Percentiles rank a stretch among this genome's conserved stretches.
These are phyloP conservation scores for Uncinocarpus reesii DNA, from an alignment of 2,329 filamentous ascomycete species.

Conservation along the genomic window DNA sequence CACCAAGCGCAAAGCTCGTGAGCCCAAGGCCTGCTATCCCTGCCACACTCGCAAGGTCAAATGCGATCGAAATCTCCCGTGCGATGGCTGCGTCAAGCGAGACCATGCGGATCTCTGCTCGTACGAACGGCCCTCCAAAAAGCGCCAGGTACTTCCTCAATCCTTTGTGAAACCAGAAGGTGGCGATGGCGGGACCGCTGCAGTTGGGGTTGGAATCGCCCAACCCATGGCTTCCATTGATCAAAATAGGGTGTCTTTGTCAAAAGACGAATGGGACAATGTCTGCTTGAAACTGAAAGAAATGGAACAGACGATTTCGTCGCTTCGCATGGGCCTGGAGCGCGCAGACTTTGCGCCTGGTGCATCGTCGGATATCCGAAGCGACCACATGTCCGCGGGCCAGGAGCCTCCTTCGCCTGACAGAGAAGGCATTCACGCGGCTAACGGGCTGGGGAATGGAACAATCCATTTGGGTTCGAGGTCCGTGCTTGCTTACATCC, in stretches of 20 bases:
- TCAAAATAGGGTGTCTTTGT: constrained; percentile 27
- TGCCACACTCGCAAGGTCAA: constrained; percentile 41
- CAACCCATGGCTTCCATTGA: constrained; percentile 8
- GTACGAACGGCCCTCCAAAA: constrained; percentile 41
- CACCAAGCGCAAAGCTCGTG: constrained; percentile 39
- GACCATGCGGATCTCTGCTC: constrained; percentile 42
- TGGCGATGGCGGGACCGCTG: constrained; percentile 10
- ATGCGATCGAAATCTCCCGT: constrained; percentile 41
- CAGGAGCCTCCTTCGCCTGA: constrained; percentile 11
- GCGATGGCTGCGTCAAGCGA: constrained; percentile 41
- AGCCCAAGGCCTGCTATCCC: constrained; percentile 40
- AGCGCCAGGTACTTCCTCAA: constrained; percentile 27
- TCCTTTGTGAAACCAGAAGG: constrained; percentile 8
- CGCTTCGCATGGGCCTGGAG: constrained; percentile 32
- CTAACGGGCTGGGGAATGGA: constrained; percentile 50
- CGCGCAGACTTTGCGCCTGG: constrained; percentile 26
- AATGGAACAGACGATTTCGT: constrained; percentile 35
- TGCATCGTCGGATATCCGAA: constrained; percentile 10
- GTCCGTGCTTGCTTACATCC: constrained; percentile 52
- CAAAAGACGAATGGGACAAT: constrained; percentile 38
- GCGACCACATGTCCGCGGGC: constrained; percentile 1
- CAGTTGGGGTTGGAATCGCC: constrained; percentile 1
- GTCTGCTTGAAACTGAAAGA: constrained; percentile 34
- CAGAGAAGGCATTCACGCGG: constrained; percentile 49
- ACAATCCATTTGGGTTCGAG: constrained; percentile 53